Base-by-base conservation (phyloP, 805 yeast species). In the Saccharomycopsis synnaedendra region DNA sequence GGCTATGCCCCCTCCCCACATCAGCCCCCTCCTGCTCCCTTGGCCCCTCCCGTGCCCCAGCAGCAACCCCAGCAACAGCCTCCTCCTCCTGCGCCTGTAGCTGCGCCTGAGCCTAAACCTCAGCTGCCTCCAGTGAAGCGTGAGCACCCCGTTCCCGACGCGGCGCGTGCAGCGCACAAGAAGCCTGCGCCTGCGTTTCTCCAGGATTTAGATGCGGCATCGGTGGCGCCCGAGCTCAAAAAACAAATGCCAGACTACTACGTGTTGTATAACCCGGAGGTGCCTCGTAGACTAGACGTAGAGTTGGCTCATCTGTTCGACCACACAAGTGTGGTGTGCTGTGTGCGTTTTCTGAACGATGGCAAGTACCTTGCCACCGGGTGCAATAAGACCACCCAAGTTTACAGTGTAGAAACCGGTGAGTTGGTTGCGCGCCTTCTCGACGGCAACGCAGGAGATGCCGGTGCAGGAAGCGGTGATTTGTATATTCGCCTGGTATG, bases 341-440 rank as follows among this genome's bases (percentile, higher is more conserved):
- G 97, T 66, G 97, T 90, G 50, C 75, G 95, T 53, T 90, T 93
- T 70, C 80, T 89, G 50, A 79, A 79, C 55, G 95, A 87, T 63
- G 97, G 97, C 54, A 83, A 85, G 66, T 85, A 77, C 61, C 72
- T 90, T 56, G 98, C 97, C 30, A 90, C 97, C 10, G 98, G 98
- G 43, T 89, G 97, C 70, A 93, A 90, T 69, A 86, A 88, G 62
- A 78, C 94, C 40, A 93, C 97, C 3, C 96, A 89, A 65, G 96
- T 90, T 49, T 90, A 82, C 66, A 84, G 85, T 56, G 97, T 89
- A 44, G 83, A 82, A 58, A 83, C 95, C 27, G 97, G 98, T 57
- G 89, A 85, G 59, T 71, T 87, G 54, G 80, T 87, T 53, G 94
- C 95, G 47, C 78, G 85, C 62, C 74, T 90, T 59, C 79, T 84